Conservation (phyloP, 2,329 filamentous ascomycete genomes). For the Colletotrichum sp. region DNA sequence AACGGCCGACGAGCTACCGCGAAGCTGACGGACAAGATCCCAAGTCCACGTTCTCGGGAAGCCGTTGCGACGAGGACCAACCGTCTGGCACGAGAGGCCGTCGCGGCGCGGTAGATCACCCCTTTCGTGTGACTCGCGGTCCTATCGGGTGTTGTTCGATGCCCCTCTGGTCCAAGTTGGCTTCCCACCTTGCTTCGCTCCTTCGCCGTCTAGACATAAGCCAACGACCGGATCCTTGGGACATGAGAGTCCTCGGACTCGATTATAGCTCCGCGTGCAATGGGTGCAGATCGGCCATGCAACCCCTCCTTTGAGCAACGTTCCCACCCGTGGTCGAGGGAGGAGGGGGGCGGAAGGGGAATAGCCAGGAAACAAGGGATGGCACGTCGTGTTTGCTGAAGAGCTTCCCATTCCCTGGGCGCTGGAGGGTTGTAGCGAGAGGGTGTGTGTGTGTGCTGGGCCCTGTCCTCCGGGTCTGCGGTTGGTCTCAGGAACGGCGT, state of each 20-base stretch:
- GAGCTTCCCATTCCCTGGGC: constrained; percentile 14
- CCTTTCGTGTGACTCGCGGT: background rate
- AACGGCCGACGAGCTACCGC: background rate
- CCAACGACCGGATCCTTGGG: constrained; percentile 21
- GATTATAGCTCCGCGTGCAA: constrained; percentile 10
- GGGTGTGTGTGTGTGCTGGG: background rate
- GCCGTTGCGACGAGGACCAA: background rate
- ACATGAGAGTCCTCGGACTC: background rate
- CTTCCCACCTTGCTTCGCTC: background rate
- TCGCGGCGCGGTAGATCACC: background rate
- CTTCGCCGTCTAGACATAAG: background rate
- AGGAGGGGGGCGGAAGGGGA: background rate
- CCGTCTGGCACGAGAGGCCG: background rate
- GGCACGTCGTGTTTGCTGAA: constrained; percentile 8
- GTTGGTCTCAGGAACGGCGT: constrained; percentile 1
- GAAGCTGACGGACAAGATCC: background rate
- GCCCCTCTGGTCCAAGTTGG: background rate
- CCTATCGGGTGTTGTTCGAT: constrained; percentile 14
- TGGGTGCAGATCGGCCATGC: constrained; percentile 14
- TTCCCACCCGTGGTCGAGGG: background rate
- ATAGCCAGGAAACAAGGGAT: constrained; percentile 13
- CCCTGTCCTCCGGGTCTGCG: constrained; percentile 5
- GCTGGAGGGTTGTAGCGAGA: constrained; percentile 3
- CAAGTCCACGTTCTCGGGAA: constrained; percentile 23
- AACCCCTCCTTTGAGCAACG: constrained; percentile 16